These are phyloP conservation scores for Trifolium dubium DNA, from an alignment of 306 rosid genomes.

Conservation along the genomic window DNA sequence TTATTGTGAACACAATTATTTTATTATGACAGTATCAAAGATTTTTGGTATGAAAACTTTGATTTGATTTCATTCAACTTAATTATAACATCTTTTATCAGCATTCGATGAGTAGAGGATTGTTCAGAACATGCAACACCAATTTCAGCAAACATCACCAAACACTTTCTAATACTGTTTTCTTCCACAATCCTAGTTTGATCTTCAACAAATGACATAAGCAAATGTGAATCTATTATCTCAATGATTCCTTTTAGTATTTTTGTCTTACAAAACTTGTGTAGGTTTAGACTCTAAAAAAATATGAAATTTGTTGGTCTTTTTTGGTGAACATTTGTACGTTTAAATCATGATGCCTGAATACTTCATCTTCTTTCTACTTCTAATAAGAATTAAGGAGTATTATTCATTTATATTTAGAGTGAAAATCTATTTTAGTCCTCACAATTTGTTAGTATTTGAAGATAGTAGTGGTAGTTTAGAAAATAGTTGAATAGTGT, in stretches of 20 bases:
- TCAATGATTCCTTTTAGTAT: slow-evolving; percentile 11
- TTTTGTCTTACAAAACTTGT: slow-evolving; percentile 32
- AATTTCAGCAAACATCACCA: slow-evolving; percentile 35
- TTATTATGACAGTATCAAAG: too few species aligned
- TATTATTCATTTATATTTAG: too few species aligned
- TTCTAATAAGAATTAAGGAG: too few species aligned
- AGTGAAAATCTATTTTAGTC: too few species aligned
- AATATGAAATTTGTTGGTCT: slow-evolving; percentile 37
- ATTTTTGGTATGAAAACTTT: too few species aligned
- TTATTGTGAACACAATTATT: too few species aligned
- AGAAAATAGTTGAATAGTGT: too few species aligned
- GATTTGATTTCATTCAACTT: slow-evolving; percentile 34
- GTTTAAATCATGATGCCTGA: too few species aligned
- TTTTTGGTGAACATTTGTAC: slow-evolving; percentile 36
- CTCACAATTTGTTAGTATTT: too few species aligned
- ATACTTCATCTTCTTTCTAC: too few species aligned
- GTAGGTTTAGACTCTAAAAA: slow-evolving; percentile 20
- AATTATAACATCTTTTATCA: slow-evolving; percentile 16
- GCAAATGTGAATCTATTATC: slow-evolving; percentile 22
- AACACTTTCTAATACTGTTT: slow-evolving; percentile 2
- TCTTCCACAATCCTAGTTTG: neutral
- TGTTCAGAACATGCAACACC: slow-evolving; percentile 44
- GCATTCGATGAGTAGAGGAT: slow-evolving; percentile 3
- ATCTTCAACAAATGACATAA: neutral
- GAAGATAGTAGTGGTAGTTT: too few species aligned